A percentile compares a stretch with the other conserved stretches of the same genome.
phyloP scores from a whole-genome alignment of 805 yeast species.

The Candida xiaguanensis region DNA sequence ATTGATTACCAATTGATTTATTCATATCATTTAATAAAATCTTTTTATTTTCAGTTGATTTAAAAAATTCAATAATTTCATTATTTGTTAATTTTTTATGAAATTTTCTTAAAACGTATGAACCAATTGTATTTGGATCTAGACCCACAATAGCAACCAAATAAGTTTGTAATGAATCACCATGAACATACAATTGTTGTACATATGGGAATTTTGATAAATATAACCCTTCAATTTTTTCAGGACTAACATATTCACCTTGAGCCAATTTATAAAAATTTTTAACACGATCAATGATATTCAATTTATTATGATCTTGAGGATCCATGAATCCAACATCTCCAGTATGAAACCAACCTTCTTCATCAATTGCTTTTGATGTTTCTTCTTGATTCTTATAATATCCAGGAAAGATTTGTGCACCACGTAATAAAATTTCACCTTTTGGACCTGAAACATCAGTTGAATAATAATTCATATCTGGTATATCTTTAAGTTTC shows the following conservation, averaged over 20 bases:
- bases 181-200: conserved; percentile 30
- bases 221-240: conserved; percentile 35
- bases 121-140: conserved; percentile 16
- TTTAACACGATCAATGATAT: conserved; percentile 49
- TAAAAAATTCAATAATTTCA: conserved; percentile 19
- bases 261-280: conserved; percentile 44
- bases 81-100: conserved; percentile 9
- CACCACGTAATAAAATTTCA: conserved; percentile 55
- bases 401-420: conserved; percentile 51
- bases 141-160: conserved; percentile 30
- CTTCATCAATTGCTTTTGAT: conserved; percentile 37
- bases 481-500: conserved; percentile 58
- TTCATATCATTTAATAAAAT: conserved; percentile 23
- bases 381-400: conserved; percentile 49
- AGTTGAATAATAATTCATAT: conserved; percentile 45
- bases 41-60: conserved; percentile 21
- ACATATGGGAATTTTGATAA: conserved; percentile 26
- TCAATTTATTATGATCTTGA: conserved; percentile 24
- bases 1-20: conserved; percentile 15
- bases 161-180: conserved; percentile 24
- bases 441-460: conserved; percentile 41
- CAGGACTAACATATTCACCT: conserved; percentile 41
- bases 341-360: conserved; percentile 60
- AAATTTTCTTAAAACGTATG: conserved; percentile 15
- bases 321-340: conserved; percentile 37